phyloP scores from a whole-genome alignment of 306 rosid genomes.

The Astragalus glycyphyllos region DNA sequence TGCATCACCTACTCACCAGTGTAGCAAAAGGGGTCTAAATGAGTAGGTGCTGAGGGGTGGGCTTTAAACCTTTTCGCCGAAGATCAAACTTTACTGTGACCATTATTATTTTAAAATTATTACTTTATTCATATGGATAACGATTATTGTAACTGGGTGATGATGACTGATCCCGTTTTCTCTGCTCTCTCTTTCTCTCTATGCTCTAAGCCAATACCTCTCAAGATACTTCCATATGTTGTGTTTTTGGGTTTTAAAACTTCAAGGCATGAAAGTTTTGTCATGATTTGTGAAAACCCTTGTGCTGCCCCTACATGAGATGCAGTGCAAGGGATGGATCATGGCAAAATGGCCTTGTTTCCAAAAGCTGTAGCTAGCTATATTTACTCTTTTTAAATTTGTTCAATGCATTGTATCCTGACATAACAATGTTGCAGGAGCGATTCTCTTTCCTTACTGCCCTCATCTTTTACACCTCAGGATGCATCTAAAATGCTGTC shows the following conservation, averaged over 20 bases:
- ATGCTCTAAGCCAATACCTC: not conserved
- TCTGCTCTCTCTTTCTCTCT: too few species aligned
- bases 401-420: constrained; percentile 37
- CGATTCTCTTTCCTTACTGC: constrained; percentile 85
- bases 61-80: not conserved
- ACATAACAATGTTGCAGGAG: constrained; percentile 66
- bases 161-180: constrained; percentile 16
- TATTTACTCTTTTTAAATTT: constrained; percentile 7
- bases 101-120: constrained; percentile 24
- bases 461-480: constrained; percentile 89
- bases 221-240: constrained; percentile 16
- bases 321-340: constrained; percentile 20
- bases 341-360: constrained; percentile 26
- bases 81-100: constrained; percentile 3
- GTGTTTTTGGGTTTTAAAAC: constrained; percentile 31
- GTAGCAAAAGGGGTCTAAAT: not conserved
- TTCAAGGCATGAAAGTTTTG: constrained; percentile 16
- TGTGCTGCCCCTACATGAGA: constrained; percentile 6
- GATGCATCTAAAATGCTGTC: constrained; percentile 85
- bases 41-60: constrained; percentile 5
- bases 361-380: constrained; percentile 29
- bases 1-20: constrained; percentile 23
- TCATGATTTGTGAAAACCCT: constrained; percentile 3
- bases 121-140: constrained; percentile 9
- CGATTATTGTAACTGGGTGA: constrained; percentile 23